phyloP scores from a whole-genome alignment of 2,329 filamentous ascomycete species.

The Celoporthe dispersa region DNA sequence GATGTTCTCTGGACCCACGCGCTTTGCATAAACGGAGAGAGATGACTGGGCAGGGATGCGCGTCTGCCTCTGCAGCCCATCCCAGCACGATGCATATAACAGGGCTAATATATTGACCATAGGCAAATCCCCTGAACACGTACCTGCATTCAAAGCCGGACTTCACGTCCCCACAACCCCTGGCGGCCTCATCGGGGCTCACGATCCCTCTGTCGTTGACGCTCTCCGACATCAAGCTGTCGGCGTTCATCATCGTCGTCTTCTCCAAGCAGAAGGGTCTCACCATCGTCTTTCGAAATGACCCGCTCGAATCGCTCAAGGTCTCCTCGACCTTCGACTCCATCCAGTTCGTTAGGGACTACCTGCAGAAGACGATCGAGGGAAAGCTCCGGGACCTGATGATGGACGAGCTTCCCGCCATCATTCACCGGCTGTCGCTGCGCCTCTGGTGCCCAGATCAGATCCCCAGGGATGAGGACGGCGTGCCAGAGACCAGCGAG shows the following conservation, averaged over 20 bases:
- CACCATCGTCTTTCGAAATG: conserved; percentile 96
- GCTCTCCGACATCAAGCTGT: conserved; percentile 91
- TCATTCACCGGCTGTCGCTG: conserved; percentile 90
- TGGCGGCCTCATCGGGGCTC: conserved; percentile 87
- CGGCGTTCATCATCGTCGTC: conserved; percentile 95
- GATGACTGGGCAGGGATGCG: conserved; percentile 43
- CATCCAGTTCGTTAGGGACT: conserved; percentile 97
- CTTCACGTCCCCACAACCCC: conserved; percentile 89
- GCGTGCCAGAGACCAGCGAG: conserved; percentile 56
- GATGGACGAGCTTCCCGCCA: conserved; percentile 97
- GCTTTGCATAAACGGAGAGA: conserved; percentile 41
- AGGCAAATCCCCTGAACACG: conserved; percentile 95
- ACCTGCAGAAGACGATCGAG: conserved; percentile 95
- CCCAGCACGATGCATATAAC: conserved; percentile 41
- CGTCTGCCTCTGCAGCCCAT: conserved; percentile 36
- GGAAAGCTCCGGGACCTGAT: conserved; percentile 88
- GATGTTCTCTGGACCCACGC: conserved; percentile 22
- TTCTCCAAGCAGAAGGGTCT: conserved; percentile 98
- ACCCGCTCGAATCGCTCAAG: conserved; percentile 95
- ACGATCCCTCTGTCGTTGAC: conserved; percentile 99
- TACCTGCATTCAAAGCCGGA: conserved; percentile 88
- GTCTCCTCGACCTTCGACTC: conserved; percentile 99
- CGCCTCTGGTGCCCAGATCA: conserved; percentile 91
- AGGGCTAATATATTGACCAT: conserved; percentile 54
- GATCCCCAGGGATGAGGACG: conserved; percentile 67